phyloP scores from a whole-genome alignment of 345 rosid genomes.

The Euphorbia pulcherrima region DNA sequence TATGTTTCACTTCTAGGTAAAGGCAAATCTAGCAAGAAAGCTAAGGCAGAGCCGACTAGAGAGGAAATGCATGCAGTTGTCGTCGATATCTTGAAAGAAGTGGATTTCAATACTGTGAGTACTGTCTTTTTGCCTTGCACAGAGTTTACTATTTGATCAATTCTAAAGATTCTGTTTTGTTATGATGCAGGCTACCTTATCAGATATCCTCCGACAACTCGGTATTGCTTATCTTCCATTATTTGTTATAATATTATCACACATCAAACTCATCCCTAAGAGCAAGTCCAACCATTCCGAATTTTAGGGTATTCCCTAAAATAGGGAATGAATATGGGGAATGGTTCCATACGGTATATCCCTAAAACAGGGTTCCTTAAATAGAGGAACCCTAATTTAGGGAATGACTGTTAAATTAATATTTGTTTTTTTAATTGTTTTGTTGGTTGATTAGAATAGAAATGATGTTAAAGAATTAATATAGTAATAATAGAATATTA shows the following conservation, averaged over 20 bases:
- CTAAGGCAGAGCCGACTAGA: slow-evolving; percentile 67
- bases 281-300: no score
- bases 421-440: no score
- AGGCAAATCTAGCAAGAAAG: slow-evolving; percentile 60
- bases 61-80: slow-evolving; percentile 87
- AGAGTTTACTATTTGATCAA: neutral
- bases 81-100: slow-evolving; percentile 77
- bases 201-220: slow-evolving; percentile 77
- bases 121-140: slow-evolving; percentile 3
- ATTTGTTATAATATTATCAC: neutral
- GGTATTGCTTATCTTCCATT: slow-evolving; percentile 40
- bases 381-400: no score
- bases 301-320: no score
- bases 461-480: no score
- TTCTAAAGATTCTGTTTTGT: neutral
- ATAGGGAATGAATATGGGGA: no score
- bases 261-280: neutral
- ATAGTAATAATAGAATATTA: no score
- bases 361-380: no score
- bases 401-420: no score
- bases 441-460: no score
- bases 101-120: slow-evolving; percentile 93
- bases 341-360: no score
- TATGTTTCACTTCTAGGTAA: slow-evolving; percentile 37
- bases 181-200: slow-evolving; percentile 72